Evolutionary conservation across 768 basidiomycete genomes (phyloP), one percentile per base, ranked within the genome.

Genomic region (Collybia sp.): DNA sequence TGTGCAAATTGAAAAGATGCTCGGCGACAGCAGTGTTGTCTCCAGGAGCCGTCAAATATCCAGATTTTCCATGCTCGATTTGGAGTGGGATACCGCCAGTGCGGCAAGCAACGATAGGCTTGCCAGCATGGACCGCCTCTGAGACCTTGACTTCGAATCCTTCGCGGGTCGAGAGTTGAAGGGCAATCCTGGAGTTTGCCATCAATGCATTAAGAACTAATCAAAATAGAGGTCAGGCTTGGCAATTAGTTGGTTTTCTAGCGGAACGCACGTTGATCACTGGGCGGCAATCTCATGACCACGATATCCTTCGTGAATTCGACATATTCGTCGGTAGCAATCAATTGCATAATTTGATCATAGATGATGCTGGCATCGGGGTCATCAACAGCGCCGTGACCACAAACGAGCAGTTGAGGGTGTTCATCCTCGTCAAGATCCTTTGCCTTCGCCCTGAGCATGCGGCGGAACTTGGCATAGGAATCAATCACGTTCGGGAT

Each of bases 61-160:
- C 94, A 52, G 87, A 90, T 66, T 90, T 84, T 44, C 91, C 93
- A 53, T 96, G 69, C 54, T 80, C 80, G 53, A 96, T 79, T 61
- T 97, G 94, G 40, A 96, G 80, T 35, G 94, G 94, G 59, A 97
- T 95, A 54, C 93, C 93, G 48, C 94, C 94, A 3, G 94, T 94
- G 47, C 74, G 75, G 43, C 75, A 83, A 6, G 89, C 89, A 56
- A 97, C 78, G 58, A 94, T 75, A 30, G 93, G 93, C 52, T 88
- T 87, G 49, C 88, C 88, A 25, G 90, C 82, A 65, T 94, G 89
- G 43, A 97, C 74, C n/a, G 89, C 91, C 68, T 95, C 91, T 40
- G 91, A 93, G 42, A 94, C 93, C 65, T 97, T 97, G 67, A 97
- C 91, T 60, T 97, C 94, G 68, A 96, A 97, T 20, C 94, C 94